Percentiles rank a stretch among this genome's conserved stretches.
Conservation (phyloP, 768 basidiomycete genomes). For the Boletus eberwhitei region DNA sequence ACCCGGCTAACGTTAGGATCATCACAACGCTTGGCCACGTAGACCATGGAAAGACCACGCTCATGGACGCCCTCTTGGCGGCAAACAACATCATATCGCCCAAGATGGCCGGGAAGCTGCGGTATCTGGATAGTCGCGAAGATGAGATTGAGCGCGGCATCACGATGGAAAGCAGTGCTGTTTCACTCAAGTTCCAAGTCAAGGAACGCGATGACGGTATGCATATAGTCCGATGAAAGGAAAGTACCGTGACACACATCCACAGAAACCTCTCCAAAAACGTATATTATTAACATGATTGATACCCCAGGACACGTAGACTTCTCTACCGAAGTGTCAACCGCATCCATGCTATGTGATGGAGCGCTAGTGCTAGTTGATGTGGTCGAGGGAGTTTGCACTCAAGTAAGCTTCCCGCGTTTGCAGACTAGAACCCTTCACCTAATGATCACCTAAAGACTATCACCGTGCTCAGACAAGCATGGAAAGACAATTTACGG, state of each 20-base stretch:
- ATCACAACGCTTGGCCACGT: constrained; percentile 88
- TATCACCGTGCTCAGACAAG: constrained; percentile 90
- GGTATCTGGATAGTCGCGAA: constrained; percentile 92
- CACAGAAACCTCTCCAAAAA: constrained; percentile 56
- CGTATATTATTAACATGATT: constrained; percentile 90
- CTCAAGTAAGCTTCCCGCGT: constrained; percentile 64
- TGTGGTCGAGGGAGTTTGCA: constrained; percentile 97
- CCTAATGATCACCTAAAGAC: constrained; percentile 51
- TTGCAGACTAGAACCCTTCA: background rate
- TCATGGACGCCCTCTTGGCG: constrained; percentile 92
- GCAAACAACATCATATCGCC: constrained; percentile 97
- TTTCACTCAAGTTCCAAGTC: constrained; percentile 85
- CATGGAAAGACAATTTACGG: constrained; percentile 83
- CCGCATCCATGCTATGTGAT: constrained; percentile 90
- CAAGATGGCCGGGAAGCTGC: constrained; percentile 92
- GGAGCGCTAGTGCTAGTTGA: constrained; percentile 95
- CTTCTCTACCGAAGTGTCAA: constrained; percentile 96
- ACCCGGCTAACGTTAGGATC: constrained; percentile 58
- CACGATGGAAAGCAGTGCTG: constrained; percentile 97
- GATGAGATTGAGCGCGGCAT: constrained; percentile 98
- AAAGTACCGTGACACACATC: constrained; percentile 33
- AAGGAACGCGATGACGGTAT: constrained; percentile 63
- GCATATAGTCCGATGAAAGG: constrained; percentile 22
- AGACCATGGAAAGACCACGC: constrained; percentile 95
- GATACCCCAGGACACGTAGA: constrained; percentile 99